These are phyloP conservation scores for Peronospora farinosa DNA, from an alignment of 352 stramenopile species.

Conservation along the genomic window DNA sequence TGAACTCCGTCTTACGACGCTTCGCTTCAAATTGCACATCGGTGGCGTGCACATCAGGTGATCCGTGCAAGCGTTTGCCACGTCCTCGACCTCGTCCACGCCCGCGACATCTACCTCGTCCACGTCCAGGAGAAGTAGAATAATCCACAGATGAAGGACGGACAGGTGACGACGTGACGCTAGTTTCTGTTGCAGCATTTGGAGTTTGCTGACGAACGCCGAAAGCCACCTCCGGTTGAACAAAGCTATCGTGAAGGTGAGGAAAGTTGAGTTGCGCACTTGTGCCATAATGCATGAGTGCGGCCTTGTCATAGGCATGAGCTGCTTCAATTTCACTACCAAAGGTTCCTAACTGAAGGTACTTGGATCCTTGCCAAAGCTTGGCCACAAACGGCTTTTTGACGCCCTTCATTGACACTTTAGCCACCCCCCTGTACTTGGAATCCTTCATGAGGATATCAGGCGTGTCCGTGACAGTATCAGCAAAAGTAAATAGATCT, in stretches of 20 bases:
- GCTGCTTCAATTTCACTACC: constrained; percentile 74
- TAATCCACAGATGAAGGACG: constrained; percentile 5
- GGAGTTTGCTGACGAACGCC: constrained; percentile 18
- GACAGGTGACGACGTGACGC: constrained; percentile 1
- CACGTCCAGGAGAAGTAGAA: constrained; percentile 21
- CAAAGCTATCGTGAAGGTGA: constrained; percentile 65
- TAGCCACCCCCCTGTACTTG: constrained; percentile 76
- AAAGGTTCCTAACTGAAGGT: constrained; percentile 62
- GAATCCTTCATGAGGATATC: constrained; percentile 51
- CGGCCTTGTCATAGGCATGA: constrained; percentile 76
- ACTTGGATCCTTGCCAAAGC: constrained; percentile 57
- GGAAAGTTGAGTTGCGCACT: constrained; percentile 73
- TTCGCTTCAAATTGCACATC: constrained; percentile 22
- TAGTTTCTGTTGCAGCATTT: constrained; percentile 1
- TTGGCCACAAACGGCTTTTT: constrained; percentile 82
- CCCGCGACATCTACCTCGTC: constrained; percentile 33
- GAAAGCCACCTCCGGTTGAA: constrained; percentile 34
- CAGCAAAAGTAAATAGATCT: background rate
- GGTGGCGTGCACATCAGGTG: constrained; percentile 14
- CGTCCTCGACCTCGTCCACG: constrained; percentile 50
- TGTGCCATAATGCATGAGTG: constrained; percentile 59
- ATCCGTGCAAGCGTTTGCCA: constrained; percentile 49
- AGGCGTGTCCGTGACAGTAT: constrained; percentile 4
- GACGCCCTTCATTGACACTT: constrained; percentile 69
- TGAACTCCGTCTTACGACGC: constrained; percentile 29